Evolutionary conservation across 495 filamentous ascomycete species (phyloP).

Genomic region (Aspergillus taichungensis): DNA sequence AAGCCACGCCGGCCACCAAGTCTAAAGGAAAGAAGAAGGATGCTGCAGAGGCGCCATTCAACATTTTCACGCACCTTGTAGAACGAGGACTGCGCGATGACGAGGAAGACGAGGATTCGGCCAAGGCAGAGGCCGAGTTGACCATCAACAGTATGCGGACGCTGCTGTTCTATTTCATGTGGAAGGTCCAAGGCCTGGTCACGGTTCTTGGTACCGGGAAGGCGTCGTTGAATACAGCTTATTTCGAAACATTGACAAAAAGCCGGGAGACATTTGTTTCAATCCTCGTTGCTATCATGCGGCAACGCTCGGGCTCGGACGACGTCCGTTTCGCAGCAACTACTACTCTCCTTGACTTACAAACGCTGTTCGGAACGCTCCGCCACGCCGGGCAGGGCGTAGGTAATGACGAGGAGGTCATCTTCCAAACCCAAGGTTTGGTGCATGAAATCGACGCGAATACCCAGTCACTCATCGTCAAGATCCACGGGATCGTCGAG

Average conservation of each 20-base stretch:
- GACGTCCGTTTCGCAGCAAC: constrained; percentile 67
- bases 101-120: constrained; percentile 53
- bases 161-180: constrained; percentile 86
- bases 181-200: constrained; percentile 58
- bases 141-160: constrained; percentile 62
- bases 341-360: constrained; percentile 67
- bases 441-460: constrained; percentile 52
- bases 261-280: constrained; percentile 44
- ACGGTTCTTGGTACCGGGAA: constrained; percentile 29
- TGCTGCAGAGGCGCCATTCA: constrained; percentile 44
- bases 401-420: constrained; percentile 39
- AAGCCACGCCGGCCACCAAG: constrained; percentile 39
- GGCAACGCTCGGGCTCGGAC: constrained; percentile 50
- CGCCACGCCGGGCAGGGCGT: constrained; percentile 36
- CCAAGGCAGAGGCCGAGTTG: constrained; percentile 65
- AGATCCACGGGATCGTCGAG: constrained; percentile 67
- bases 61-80: constrained; percentile 58
- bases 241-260: constrained; percentile 36
- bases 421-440: constrained; percentile 48
- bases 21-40: constrained; percentile 44
- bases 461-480: constrained; percentile 53
- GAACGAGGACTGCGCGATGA: constrained; percentile 52
- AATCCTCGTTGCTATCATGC: constrained; percentile 58
- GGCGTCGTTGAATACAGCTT: constrained; percentile 42
- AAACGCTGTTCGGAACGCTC: constrained; percentile 69